Percentiles rank a stretch among this genome's conserved stretches.
Conservation (phyloP, 2,329 filamentous ascomycete species). For the Pseudocercospora musae region DNA sequence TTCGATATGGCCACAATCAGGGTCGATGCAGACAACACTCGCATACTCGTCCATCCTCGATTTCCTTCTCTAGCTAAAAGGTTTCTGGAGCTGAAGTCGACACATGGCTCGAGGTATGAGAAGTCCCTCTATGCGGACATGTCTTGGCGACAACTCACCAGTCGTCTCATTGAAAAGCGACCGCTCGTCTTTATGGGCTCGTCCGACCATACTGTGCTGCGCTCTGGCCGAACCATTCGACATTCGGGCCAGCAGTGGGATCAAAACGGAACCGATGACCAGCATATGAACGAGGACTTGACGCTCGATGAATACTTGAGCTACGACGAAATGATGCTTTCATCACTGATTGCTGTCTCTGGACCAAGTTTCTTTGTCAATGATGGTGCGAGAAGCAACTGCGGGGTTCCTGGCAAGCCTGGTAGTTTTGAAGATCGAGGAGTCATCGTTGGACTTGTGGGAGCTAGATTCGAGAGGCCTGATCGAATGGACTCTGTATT, state of each 20-base stretch:
- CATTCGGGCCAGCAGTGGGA: constrained; percentile 27
- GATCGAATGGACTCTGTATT: constrained; percentile 32
- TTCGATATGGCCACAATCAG: constrained; percentile 22
- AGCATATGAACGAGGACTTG: constrained; percentile 22
- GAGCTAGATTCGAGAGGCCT: constrained; percentile 32
- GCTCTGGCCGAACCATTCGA: constrained; percentile 21
- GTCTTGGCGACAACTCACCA: constrained; percentile 23
- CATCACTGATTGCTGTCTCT: constrained; percentile 31
- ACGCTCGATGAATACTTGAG: constrained; percentile 30
- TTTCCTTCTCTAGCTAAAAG: constrained; percentile 25
- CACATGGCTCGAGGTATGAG: constrained; percentile 28
- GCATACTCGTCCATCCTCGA: constrained; percentile 31
- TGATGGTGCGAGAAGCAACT: constrained; percentile 28
- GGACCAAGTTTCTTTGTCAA: constrained; percentile 34
- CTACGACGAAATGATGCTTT: constrained; percentile 38
- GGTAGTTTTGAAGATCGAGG: constrained; percentile 28
- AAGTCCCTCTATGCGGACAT: constrained; percentile 28
- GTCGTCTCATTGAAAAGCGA: constrained; percentile 31
- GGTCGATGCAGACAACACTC: constrained; percentile 26
- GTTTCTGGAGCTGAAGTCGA: constrained; percentile 33
- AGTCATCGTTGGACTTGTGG: constrained; percentile 33
- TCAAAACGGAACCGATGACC: constrained; percentile 24
- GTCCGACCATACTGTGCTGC: constrained; percentile 30
- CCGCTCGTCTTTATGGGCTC: constrained; percentile 31
- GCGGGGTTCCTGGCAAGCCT: constrained; percentile 3